Percentiles rank a stretch among this genome's conserved stretches.
phyloP scores from a whole-genome alignment of 371 early-diverging fungal genomes.

The Lichtheimia hyalospora region DNA sequence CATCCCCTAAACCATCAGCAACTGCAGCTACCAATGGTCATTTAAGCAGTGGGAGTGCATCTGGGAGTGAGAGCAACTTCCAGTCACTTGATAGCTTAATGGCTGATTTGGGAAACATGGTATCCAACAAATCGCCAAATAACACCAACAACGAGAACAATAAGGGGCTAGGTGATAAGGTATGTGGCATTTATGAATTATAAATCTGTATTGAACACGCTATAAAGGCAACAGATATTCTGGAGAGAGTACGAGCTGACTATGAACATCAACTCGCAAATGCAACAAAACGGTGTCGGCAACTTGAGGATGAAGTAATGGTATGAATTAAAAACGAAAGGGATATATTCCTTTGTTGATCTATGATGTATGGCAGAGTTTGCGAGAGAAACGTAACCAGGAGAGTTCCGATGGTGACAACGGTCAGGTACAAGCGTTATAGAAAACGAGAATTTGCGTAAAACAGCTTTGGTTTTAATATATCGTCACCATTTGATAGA shows the following conservation, averaged over 20 bases:
- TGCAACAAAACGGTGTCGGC: slow-evolving; percentile 44
- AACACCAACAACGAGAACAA: not conserved
- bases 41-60: slow-evolving; percentile 21
- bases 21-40: slow-evolving; percentile 6
- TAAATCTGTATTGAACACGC: too few species aligned
- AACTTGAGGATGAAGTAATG: slow-evolving; percentile 38
- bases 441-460: slow-evolving; percentile 4
- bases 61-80: slow-evolving; percentile 48
- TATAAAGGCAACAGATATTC: not conserved
- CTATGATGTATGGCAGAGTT: too few species aligned
- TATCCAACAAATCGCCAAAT: slow-evolving; percentile 25
- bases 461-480: slow-evolving; percentile 4
- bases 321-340: slow-evolving; percentile 6
- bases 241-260: slow-evolving; percentile 41
- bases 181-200: not conserved
- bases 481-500: not conserved
- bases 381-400: too few species aligned
- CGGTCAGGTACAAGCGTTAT: not conserved
- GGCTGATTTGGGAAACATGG: slow-evolving; percentile 81
- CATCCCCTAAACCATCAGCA: slow-evolving; percentile 1
- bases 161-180: slow-evolving; percentile 1
- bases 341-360: too few species aligned
- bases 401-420: too few species aligned
- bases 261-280: slow-evolving; percentile 60
- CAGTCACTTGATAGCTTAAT: slow-evolving; percentile 78